Evolutionary conservation across 805 yeast genomes (phyloP), one percentile per base, ranked within the genome.

Genomic region (Hanseniaspora mollemarum): DNA sequence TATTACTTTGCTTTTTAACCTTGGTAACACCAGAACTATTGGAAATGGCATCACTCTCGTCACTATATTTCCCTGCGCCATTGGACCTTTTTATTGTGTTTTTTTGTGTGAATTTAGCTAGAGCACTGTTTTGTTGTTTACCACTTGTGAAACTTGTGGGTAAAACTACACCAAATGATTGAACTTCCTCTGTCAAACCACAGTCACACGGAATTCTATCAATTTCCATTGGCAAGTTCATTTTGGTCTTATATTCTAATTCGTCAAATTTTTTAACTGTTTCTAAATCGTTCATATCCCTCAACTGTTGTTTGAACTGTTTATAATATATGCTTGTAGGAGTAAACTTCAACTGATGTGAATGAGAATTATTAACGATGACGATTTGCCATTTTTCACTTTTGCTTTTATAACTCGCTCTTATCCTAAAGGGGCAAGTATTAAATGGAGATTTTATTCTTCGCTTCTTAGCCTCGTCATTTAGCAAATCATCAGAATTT

Each of bases 401-500:
- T 54, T 78, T 65, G 10, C 75, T 55, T 1, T 80, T 74, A 57
- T 67, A 78, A 55, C 80, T 78, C 1, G 85, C 85, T 50, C 87
- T 62, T 39, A 80, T 71, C 60, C 81, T 68, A 58, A 80, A 80
- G 1, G 85, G 85, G 58, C 86, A 80, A 21, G 70, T 68, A 13
- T 66, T 66, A 49, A 60, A 64, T 50, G 64, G 58, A 18, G 67
- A 62, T 2, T 62, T 66, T 2, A 60, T 53, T 41, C 68, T 56
- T 50, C 62, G 62, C 51, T 61, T 51, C 13, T 45, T 45, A 12
- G 12, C 24, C 35, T 48, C 50, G 3, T 33, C 43, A 13, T 15
- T 10, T 33, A 21, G 28, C 2, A 7, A 4, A 12, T 29, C 25
- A 4, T 28, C 43, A 29, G 31, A 46, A 15, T 46, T 46, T 19